Evolutionary conservation across 352 stramenopile genomes (phyloP).

Genomic region (Pythium vanterpoolii): DNA sequence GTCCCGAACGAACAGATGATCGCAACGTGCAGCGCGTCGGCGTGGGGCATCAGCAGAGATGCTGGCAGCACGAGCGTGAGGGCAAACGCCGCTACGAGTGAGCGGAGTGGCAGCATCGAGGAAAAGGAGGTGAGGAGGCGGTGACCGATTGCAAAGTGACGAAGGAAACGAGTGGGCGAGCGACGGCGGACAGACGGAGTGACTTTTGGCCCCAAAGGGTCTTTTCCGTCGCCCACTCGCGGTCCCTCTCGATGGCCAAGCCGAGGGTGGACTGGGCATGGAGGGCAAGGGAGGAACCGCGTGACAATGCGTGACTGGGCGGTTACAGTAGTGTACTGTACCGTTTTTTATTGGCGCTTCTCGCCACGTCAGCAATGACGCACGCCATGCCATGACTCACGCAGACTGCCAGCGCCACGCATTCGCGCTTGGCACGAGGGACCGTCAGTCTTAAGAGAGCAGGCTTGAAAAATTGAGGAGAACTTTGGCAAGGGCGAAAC

Average conservation of each 20-base stretch:
- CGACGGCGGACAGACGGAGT: neutral
- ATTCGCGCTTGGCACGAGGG: too few relatives aligned
- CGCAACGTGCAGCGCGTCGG: constrained; percentile 20
- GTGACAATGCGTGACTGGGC: neutral
- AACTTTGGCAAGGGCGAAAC: too few relatives aligned
- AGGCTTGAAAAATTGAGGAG: too few relatives aligned
- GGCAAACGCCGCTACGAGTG: neutral
- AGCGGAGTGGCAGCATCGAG: constrained; percentile 7
- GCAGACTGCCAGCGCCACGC: too few relatives aligned
- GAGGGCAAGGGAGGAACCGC: neutral
- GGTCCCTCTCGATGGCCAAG: too few relatives aligned
- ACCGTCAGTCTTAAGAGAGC: too few relatives aligned
- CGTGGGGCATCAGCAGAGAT: neutral
- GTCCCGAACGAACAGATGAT: constrained; percentile 26
- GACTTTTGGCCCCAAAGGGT: neutral
- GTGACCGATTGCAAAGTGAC: neutral
- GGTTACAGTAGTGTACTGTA: too few relatives aligned
- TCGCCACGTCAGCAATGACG: neutral
- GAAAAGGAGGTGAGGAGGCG: neutral
- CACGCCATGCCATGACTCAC: neutral
- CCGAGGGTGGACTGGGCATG: too few relatives aligned
- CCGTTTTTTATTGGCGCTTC: neutral
- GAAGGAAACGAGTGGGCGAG: neutral
- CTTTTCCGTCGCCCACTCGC: neutral
- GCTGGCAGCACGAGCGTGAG: constrained; percentile 2